Evolutionary conservation across 441 rosid genomes (phyloP), one percentile per base, ranked within the genome.

Genomic region (Syzygium malaccense): DNA sequence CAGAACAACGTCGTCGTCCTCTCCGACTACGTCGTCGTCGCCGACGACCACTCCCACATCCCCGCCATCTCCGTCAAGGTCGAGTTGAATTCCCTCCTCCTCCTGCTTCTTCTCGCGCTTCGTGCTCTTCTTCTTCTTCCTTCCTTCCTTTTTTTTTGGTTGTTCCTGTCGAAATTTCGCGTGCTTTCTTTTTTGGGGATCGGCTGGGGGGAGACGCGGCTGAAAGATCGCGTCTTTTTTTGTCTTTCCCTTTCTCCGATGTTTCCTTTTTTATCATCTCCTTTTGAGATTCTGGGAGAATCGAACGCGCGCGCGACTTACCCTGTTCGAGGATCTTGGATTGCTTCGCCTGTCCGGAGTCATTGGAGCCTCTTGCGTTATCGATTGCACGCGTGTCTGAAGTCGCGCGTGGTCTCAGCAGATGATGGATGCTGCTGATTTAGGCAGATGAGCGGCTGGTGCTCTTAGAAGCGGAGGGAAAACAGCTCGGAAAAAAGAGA

Each of bases 1-100:
- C 87, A 85, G 45, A 41, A 9, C 87, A 14, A 85, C 66, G 87
- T 85, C 32, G 87, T 87, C 49, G 79, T 68, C 58, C 48, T 87
- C 28, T 94, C 93, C 51, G 98, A 96, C 58, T 96, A 96, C 88
- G 93, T 95, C 84, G 98, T 96, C 91, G 95, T 97, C 89, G 87
- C 97, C 75, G 95, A 96, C 4, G 95, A 96, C 41, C 95, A 94
- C 85, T 80, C 94, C n/a, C 88, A 87, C 86, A 56, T 91, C 86
- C 97, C 99, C 88, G 66, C 94, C 91, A 92, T 96, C 88, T 94
- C 87, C 87, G 68, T 85, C 87, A 85, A 85, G 87, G 87, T 85
- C 41, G 4, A 30, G 32, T 0, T 0, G 68, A 14, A 15, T 85
- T 55, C 86, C 15, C 32, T 30, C 11, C 85, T 45, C 45, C 37